Evolutionary conservation across 805 yeast genomes (phyloP).

Genomic region (Saccharomycopsis fodiens): DNA sequence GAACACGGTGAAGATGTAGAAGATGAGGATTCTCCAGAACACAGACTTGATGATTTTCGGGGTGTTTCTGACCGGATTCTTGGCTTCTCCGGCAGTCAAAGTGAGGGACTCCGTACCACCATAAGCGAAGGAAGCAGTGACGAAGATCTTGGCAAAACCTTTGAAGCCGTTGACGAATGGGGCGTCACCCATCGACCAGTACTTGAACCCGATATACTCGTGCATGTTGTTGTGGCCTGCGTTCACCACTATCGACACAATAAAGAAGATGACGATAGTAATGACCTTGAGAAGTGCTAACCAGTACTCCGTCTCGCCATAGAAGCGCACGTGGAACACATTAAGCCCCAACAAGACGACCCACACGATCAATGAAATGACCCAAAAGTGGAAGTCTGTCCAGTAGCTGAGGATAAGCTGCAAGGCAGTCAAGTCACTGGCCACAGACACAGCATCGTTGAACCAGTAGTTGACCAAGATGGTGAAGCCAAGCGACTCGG

Average conservation of each 20-base stretch:
- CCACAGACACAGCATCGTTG: slow-evolving; percentile 71
- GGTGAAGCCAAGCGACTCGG: slow-evolving; percentile 65
- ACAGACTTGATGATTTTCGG: slow-evolving; percentile 55
- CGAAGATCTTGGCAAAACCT: slow-evolving; percentile 44
- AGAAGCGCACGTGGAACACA: slow-evolving; percentile 44
- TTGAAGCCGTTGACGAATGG: slow-evolving; percentile 44
- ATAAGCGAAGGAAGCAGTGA: slow-evolving; percentile 44
- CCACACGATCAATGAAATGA: slow-evolving; percentile 48
- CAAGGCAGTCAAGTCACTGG: slow-evolving; percentile 63
- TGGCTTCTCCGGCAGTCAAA: slow-evolving; percentile 46
- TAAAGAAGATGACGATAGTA: slow-evolving; percentile 50
- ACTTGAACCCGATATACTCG: slow-evolving; percentile 47
- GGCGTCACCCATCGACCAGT: slow-evolving; percentile 51
- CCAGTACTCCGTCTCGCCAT: slow-evolving; percentile 59
- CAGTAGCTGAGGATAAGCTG: slow-evolving; percentile 48
- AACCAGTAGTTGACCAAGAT: slow-evolving; percentile 72
- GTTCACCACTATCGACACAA: slow-evolving; percentile 47
- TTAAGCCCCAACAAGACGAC: slow-evolving; percentile 37
- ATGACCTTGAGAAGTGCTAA: slow-evolving; percentile 49
- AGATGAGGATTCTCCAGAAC: slow-evolving; percentile 47
- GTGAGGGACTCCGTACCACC: slow-evolving; percentile 47
- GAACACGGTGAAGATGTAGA: slow-evolving; percentile 47
- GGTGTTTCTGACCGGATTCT: slow-evolving; percentile 49
- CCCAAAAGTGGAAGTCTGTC: slow-evolving; percentile 52
- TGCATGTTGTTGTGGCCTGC: slow-evolving; percentile 49